Base-by-base conservation (phyloP, 2,329 filamentous ascomycete genomes). In the Curvularia eragrostidis region DNA sequence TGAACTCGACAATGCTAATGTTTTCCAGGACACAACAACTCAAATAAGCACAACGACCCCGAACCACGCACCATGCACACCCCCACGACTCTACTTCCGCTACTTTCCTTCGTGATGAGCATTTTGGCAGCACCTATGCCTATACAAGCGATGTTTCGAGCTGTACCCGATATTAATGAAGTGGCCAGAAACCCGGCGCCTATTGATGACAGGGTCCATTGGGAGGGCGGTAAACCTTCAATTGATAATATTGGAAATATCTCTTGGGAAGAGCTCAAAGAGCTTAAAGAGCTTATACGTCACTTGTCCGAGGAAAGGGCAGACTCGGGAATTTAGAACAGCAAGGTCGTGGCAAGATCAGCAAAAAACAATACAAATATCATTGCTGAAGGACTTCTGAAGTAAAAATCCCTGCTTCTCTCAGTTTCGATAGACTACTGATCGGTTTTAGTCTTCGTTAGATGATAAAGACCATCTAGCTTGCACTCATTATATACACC, bases 161-260 rank as follows among this genome's bases (percentile, higher is more conserved):
- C 44, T 42, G 44, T 58, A 34, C 61, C 58, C 28, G 55, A 67
- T 15, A 32, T 67, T 38, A 59, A 59, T 12, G 50, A 58, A 48
- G 52, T 65, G 12, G 63, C 62, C 32, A 62, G 64, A 18, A 61
- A 66, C 23, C 64, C 64, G 39, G 61, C 62, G 3, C 70, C 70
- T 1, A 59, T 69, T 23, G 52, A 63, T 28, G 30, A 50, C 15
- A 48, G 43, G 52, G 39, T 48, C 21, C 23, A 56, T 36, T 56
- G 59, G 47, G 47, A 52, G 12, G 34, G 56, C 23, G 56, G 47
- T 15, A 58, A 47, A 52, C 55, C 51, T 26, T 44, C 46, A 15
- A 32, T 54, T 13, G 28, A 24, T n/a, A 32, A 54, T 24, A 46
- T 34, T 13, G 44, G 26, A n/a, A 23, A 58, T 23, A 12, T 58